phyloP scores from a whole-genome alignment of 805 yeast species.

The Priceomyces fermenticarens region DNA sequence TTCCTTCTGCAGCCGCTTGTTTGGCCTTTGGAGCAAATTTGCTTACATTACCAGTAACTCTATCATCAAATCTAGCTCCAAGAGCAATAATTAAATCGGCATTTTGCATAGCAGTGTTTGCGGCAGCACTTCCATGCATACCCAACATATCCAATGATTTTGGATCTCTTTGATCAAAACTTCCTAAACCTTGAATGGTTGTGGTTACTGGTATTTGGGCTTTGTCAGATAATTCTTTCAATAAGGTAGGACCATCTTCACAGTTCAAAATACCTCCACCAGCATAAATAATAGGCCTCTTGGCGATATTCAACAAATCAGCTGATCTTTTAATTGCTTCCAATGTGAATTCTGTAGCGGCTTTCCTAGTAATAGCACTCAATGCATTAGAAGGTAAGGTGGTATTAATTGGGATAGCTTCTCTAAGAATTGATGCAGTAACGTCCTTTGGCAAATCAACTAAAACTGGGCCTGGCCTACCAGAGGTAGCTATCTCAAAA shows the following conservation, averaged over 20 bases:
- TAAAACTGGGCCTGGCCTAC: conserved; percentile 97
- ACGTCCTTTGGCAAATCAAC: conserved; percentile 98
- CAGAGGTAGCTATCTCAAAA: conserved; percentile 91
- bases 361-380: conserved; percentile 64
- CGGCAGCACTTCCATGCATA: conserved; percentile 97
- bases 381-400: conserved; percentile 76
- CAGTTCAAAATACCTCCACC: conserved; percentile 88
- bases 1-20: conserved; percentile 78
- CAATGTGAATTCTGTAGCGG: conserved; percentile 69
- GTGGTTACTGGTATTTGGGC: conserved; percentile 96
- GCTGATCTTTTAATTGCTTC: conserved; percentile 79
- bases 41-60: conserved; percentile 84
- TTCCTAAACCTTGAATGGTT: conserved; percentile 89
- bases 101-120: conserved; percentile 88
- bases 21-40: conserved; percentile 94
- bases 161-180: conserved; percentile 87
- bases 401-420: conserved; percentile 77
- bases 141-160: conserved; percentile 95
- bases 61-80: conserved; percentile 98
- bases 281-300: conserved; percentile 84
- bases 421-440: conserved; percentile 84
- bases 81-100: conserved; percentile 92
- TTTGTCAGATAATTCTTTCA: conserved; percentile 84
- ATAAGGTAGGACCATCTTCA: conserved; percentile 72
- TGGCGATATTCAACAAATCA: conserved; percentile 71